Base-by-base conservation (phyloP, 441 rosid genomes). In the Erysimum cheiri region DNA sequence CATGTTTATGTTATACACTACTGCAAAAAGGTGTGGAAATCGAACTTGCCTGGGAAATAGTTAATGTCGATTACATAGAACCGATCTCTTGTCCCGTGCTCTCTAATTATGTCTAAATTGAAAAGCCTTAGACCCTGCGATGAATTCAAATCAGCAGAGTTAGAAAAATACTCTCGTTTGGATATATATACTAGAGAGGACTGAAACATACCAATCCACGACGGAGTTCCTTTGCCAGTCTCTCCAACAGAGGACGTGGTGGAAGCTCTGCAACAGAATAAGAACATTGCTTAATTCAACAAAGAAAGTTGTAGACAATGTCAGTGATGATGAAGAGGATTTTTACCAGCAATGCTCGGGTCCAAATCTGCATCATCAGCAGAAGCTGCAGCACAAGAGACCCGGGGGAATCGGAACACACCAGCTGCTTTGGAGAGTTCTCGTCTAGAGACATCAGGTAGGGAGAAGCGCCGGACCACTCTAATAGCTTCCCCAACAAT, bases 351-450 rank as follows among this genome's bases (percentile, higher is more conserved):
- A 58, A 90, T 75, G 64, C 73, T 69, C 62, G 97, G 96, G 72
- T 92, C 97, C 62, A 92, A 67, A 70, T 92, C 96, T 44, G 91
- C 96, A 60, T 89, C 87, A 64, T 92, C 97, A 47, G 96, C 97
- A 54, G 94, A 89, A 78, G 94, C 94, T 36, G 94, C 93, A 66
- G 97, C 96, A 78, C 87, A 88, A 39, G 94, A 89, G 73, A 92
- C 62, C 90, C 96, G 80, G 19, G 97, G 96, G 78, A 92, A 88
- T 31, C 75, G 90, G 59, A 83, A 83, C 3, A 92, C 85, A 26
- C 96, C 96, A 36, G 85, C 86, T 70, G 17, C 74, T 62, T 74
- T 87, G 0, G 87, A 68, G 41, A 89, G 86, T 74, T 86, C 90
- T 57, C 81, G 69, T 62, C 71, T 80, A 62, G 83, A 80, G 35